Evolutionary conservation across 208 protist genomes (phyloP).

Genomic region (Crithidia expoeki): DNA sequence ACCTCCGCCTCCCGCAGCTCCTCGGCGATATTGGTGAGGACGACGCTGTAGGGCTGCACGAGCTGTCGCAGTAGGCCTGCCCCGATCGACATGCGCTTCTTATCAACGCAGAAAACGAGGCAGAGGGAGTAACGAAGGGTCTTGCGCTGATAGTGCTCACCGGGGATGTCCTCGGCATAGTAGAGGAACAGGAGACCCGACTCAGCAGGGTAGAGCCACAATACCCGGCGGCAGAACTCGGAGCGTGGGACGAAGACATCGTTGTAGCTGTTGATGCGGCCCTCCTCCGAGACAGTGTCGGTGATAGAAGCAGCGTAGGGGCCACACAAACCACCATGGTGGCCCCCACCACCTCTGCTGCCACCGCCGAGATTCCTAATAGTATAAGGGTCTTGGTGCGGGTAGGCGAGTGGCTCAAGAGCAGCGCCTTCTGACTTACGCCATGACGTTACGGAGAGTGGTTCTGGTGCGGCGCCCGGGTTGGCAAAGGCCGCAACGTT

Average conservation of each 20-base stretch:
- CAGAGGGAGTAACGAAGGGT: conserved; percentile 86
- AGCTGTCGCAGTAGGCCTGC: conserved; percentile 52
- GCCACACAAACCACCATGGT: neutral
- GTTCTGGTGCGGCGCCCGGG: neutral
- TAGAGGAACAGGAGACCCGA: conserved; percentile 76
- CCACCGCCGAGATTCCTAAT: neutral
- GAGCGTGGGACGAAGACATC: conserved; percentile 83
- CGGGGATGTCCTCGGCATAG: conserved; percentile 83
- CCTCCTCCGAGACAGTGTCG: conserved; percentile 9
- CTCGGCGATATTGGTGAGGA: conserved; percentile 77
- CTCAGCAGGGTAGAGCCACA: conserved; percentile 74
- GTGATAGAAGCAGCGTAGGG: neutral
- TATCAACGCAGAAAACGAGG: conserved; percentile 69
- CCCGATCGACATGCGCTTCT: conserved; percentile 55
- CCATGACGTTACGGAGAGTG: neutral
- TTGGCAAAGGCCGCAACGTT: neutral
- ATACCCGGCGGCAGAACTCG: conserved; percentile 79
- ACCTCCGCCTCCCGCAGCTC: conserved; percentile 76
- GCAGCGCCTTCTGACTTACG: neutral
- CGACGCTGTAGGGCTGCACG: conserved; percentile 72
- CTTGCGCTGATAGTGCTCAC: conserved; percentile 82
- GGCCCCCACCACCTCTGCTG: neutral
- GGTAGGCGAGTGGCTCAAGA: neutral
- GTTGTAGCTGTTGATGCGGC: conserved; percentile 46
- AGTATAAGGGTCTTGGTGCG: neutral